These are phyloP conservation scores for Stentor roeselii DNA, from an alignment of 73 alveolate species.

Conservation along the genomic window DNA sequence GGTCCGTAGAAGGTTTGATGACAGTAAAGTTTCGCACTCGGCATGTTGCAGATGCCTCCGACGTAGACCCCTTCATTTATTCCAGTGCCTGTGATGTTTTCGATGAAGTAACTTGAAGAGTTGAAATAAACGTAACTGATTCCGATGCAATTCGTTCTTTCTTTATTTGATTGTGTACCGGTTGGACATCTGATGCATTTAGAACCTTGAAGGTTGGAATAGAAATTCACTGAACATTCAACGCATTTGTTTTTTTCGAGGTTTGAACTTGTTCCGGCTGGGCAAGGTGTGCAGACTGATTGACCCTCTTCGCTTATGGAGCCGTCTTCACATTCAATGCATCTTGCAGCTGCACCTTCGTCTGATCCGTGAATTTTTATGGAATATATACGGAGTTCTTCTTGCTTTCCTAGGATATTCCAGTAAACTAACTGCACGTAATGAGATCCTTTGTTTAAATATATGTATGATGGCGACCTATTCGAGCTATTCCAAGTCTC, in stretches of 20 bases:
- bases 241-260: background rate
- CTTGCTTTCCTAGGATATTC: background rate
- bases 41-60: background rate
- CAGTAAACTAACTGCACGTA: background rate
- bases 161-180: background rate
- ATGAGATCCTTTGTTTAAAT: background rate
- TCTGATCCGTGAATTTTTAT: background rate
- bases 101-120: background rate
- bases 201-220: background rate
- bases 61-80: background rate
- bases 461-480: background rate
- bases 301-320: background rate
- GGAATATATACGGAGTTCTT: background rate
- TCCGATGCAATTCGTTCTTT: background rate
- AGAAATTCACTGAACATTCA: background rate
- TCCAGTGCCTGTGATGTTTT: background rate
- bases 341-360: conserved; percentile 15
- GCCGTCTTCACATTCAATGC: background rate
- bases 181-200: background rate
- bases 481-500: background rate
- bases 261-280: conserved; percentile 10
- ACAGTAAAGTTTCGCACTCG: background rate
- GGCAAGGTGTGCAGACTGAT: background rate
- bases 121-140: background rate
- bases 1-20: conserved; percentile 25